Evolutionary conservation across 78 protist species (phyloP).

Genomic region (Dictyostelium firmibasis): DNA sequence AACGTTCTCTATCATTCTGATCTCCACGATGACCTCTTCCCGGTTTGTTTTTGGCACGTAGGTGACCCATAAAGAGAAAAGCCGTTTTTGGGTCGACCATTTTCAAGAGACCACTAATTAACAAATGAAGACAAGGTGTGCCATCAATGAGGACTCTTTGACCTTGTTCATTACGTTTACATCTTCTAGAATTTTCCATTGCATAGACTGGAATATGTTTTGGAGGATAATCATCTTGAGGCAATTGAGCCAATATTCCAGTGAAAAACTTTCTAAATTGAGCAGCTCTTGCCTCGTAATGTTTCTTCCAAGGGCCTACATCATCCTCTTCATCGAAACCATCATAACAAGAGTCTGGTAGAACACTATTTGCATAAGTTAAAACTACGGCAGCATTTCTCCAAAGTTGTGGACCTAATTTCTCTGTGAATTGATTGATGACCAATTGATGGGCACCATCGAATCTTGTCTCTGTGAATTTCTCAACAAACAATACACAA

Average conservation of each 20-base stretch:
- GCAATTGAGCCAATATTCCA: conserved; percentile 23
- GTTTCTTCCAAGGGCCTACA: conserved; percentile 71
- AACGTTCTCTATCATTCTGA: conserved; percentile 67
- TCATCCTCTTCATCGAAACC: conserved; percentile 81
- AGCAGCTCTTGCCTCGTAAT: conserved; percentile 20
- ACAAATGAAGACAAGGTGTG: conserved; percentile 51
- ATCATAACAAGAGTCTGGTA: conserved; percentile 70
- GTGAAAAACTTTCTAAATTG: conserved; percentile 60
- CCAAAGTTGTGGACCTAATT: conserved; percentile 69
- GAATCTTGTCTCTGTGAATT: conserved; percentile 72
- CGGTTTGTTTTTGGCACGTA: conserved; percentile 61
- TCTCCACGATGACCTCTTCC: conserved; percentile 69
- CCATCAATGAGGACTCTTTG: conserved; percentile 65
- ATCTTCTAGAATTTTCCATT: conserved; percentile 64
- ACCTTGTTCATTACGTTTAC: conserved; percentile 72
- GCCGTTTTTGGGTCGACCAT: conserved; percentile 81
- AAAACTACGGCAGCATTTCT: conserved; percentile 69
- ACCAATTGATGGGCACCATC: conserved; percentile 80
- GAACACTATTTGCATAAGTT: conserved; percentile 53
- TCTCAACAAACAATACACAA: conserved; percentile 70
- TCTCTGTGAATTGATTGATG: conserved; percentile 77
- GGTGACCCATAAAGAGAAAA: conserved; percentile 74
- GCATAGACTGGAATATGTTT: conserved; percentile 69
- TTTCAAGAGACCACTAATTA: conserved; percentile 57
- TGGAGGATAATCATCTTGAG: conserved; percentile 76